These are phyloP conservation scores for Trypanosoma rangeli DNA, from an alignment of 208 protist genomes.

Conservation along the genomic window DNA sequence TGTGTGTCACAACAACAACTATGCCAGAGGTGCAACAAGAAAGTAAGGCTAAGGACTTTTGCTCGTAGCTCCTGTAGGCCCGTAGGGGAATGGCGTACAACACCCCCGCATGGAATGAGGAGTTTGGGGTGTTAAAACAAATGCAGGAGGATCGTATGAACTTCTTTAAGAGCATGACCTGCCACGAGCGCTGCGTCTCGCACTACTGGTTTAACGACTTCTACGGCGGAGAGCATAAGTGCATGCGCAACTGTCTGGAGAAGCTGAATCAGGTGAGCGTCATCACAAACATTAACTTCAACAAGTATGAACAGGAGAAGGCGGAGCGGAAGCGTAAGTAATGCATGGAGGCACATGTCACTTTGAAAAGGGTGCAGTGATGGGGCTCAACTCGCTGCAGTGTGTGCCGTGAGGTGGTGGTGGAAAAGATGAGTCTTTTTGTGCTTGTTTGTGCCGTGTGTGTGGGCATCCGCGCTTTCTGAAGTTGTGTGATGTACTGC, in stretches of 20 bases:
- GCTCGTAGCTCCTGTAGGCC: background rate
- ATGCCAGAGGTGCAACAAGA: background rate
- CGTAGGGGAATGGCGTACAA: constrained; percentile 20
- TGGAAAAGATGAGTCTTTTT: background rate
- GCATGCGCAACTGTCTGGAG: constrained; percentile 89
- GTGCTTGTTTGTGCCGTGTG: background rate
- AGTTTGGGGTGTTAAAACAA: constrained; percentile 78
- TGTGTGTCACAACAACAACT: background rate
- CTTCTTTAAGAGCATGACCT: constrained; percentile 60
- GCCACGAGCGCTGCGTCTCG: constrained; percentile 79
- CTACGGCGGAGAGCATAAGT: constrained; percentile 67
- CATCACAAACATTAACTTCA: constrained; percentile 86
- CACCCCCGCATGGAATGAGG: constrained; percentile 65
- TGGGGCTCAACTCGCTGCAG: too few species aligned
- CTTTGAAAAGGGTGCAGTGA: too few species aligned
- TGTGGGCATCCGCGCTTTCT: too few species aligned
- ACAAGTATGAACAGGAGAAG: constrained; percentile 70
- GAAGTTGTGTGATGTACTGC: too few species aligned
- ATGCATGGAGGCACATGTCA: background rate
- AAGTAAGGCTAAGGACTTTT: background rate
- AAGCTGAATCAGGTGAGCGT: constrained; percentile 83
- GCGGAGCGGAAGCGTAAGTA: constrained; percentile 3
- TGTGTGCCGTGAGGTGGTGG: background rate
- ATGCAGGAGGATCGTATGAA: constrained; percentile 91
- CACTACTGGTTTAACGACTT: constrained; percentile 85